Percentiles rank a stretch among this genome's conserved stretches.
phyloP scores from a whole-genome alignment of 306 rosid species.

The Ormosia semicastrata region DNA sequence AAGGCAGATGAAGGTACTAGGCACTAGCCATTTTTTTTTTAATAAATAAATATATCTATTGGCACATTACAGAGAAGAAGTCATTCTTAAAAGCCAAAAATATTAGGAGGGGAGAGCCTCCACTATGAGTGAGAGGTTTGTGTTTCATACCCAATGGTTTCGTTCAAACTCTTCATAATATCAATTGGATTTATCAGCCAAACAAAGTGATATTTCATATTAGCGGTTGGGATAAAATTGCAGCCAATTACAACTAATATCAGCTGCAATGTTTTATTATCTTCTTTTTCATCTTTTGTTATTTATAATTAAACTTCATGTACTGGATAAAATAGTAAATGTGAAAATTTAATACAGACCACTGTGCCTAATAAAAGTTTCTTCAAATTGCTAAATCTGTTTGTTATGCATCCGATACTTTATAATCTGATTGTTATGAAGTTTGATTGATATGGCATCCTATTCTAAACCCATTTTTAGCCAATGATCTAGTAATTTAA shows the following conservation, averaged over 20 bases:
- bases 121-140: background rate
- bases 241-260: background rate
- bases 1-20: background rate
- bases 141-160: background rate
- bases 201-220: conserved; percentile 3
- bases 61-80: background rate
- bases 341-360: background rate
- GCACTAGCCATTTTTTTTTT: no score
- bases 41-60: background rate
- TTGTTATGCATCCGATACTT: conserved; percentile 16
- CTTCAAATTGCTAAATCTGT: background rate
- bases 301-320: background rate
- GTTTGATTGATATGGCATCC: conserved; percentile 1
- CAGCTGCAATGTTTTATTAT: background rate
- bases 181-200: background rate
- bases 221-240: conserved; percentile 16
- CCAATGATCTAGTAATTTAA: background rate
- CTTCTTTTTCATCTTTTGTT: background rate
- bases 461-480: background rate
- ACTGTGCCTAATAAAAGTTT: background rate
- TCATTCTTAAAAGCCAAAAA: background rate
- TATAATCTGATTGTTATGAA: background rate
- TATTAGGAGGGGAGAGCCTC: background rate
- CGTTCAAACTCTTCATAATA: background rate
- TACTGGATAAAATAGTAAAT: background rate